Evolutionary conservation across 495 filamentous ascomycete genomes (phyloP).

Genomic region (Achaetomiella virescens): DNA sequence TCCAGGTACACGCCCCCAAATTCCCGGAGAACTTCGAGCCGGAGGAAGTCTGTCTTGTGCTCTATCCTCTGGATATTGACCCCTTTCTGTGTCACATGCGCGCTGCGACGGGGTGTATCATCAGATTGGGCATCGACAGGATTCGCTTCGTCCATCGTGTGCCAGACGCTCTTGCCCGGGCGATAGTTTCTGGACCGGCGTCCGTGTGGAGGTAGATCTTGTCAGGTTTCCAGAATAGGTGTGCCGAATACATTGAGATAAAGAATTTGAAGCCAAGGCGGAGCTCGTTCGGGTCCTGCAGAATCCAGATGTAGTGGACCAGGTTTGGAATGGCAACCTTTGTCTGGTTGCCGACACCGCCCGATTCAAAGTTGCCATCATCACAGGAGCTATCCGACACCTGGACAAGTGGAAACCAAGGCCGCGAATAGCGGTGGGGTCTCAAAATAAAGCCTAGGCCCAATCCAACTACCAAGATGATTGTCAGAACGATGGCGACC

Average conservation of each 20-base stretch:
- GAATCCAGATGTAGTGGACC: conserved; percentile 25
- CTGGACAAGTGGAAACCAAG: too few species aligned
- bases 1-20: conserved; percentile 21
- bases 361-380: too few species aligned
- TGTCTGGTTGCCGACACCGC: too few species aligned
- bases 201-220: conserved; percentile 24
- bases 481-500: too few species aligned
- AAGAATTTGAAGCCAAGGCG: conserved; percentile 18
- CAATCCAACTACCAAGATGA: too few species aligned
- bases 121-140: conserved; percentile 12
- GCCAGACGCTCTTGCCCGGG: neutral
- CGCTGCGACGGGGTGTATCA: neutral
- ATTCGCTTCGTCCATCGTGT: conserved; percentile 12
- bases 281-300: conserved; percentile 15
- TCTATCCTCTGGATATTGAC: conserved; percentile 5
- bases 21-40: conserved; percentile 3
- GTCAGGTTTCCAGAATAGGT: conserved; percentile 14
- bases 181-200: conserved; percentile 3
- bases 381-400: too few species aligned
- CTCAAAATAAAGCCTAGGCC: too few species aligned
- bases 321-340: conserved; percentile 15
- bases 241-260: conserved; percentile 18
- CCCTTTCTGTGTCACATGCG: conserved; percentile 5
- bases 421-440: too few species aligned
- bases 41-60: conserved; percentile 17